Evolutionary conservation across 2,329 filamentous ascomycete species (phyloP), one percentile per base, ranked within the genome.

Genomic region (Didymosphaeria variabile): DNA sequence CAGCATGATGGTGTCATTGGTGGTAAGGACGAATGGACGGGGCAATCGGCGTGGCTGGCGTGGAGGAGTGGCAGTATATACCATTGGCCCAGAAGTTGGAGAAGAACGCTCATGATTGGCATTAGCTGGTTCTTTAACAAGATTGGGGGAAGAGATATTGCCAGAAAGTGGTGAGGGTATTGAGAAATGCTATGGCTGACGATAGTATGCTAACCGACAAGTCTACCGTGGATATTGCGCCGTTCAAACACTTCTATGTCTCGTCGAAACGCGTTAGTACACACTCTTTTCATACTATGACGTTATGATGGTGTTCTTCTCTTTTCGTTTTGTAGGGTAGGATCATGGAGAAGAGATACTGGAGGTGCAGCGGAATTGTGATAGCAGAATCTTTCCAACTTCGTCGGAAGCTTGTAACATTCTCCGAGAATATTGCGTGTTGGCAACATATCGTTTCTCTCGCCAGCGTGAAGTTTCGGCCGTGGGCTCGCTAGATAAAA

Each of bases 51-150:
- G 23, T 55, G 52, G 52, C 32, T 55, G 38, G 52, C 52, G 10
- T 55, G 52, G 52, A 44, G 52, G 26, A 55, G 26, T 44, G 52
- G 52, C 21, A 55, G 52, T 44, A 55, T 55, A 26, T 55, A 55
- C 38, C 52, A 55, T 17, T 55, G 52, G 52, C 52, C 52, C 3
- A n/a, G 52, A 45, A 55, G 52, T 23, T 44, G 52, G 52, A 55
- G 52, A 13, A 19, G 52, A 17, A 55, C 36, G 6, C 10, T 55
- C 15, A 55, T 55, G 52, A 55, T 55, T 21, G 52, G 52, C 8
- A 44, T 55, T 15, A 55, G 52, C 17, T 55, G 52, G 52, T 21
- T 55, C 17, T 55, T 55, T 26, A 55, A 55, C 38, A 55, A 55
- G 26, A 34, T 55, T 9, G 52, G 52, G 40, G 52, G 52, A 13